phyloP scores from a whole-genome alignment of 306 rosid species.

The Canavalia gladiata region DNA sequence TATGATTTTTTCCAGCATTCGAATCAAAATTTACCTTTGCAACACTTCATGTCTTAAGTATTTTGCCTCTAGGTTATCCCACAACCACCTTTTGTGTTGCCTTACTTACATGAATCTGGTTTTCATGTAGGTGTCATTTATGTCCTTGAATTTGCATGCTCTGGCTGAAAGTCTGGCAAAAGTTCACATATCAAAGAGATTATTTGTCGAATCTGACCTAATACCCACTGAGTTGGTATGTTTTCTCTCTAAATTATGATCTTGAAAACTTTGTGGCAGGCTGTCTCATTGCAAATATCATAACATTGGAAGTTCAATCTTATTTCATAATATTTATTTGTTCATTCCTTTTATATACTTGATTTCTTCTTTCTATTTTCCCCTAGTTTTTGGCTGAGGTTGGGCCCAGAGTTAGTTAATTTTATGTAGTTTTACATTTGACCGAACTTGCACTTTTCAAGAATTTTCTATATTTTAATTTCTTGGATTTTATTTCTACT shows the following conservation, averaged over 20 bases:
- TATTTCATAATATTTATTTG: constrained; percentile 7
- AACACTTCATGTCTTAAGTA: neutral
- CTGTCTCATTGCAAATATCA: constrained; percentile 30
- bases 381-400: neutral
- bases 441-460: neutral
- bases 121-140: constrained; percentile 73
- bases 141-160: constrained; percentile 79
- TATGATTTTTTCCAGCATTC: constrained; percentile 27
- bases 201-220: constrained; percentile 78
- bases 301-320: neutral
- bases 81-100: constrained; percentile 28
- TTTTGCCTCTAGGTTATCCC: constrained; percentile 12
- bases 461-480: neutral
- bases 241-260: constrained; percentile 38
- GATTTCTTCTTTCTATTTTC: constrained; percentile 9
- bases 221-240: constrained; percentile 81
- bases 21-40: constrained; percentile 5
- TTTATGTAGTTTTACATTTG: neutral
- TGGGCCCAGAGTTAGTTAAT: neutral
- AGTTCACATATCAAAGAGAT: constrained; percentile 76
- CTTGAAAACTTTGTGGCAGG: constrained; percentile 31
- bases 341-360: neutral
- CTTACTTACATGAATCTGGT: constrained; percentile 38
- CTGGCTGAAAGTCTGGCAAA: constrained; percentile 75
- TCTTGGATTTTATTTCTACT: constrained; percentile 2